Evolutionary conservation across 2,329 filamentous ascomycete genomes (phyloP).

Genomic region (Colletotrichum navitas): DNA sequence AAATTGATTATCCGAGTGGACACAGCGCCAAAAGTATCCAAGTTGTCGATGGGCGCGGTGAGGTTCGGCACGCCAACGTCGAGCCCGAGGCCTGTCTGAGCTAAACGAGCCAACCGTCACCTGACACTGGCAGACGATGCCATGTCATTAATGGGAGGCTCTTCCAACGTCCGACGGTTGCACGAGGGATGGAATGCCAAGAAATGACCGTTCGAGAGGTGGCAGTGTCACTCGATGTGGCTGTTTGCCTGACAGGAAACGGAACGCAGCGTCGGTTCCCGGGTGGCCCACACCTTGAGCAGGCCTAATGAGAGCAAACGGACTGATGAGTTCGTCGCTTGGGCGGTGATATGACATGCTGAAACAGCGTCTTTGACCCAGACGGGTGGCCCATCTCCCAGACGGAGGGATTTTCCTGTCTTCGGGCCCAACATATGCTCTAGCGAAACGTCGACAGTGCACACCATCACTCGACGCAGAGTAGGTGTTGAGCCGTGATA

Average conservation of each 20-base stretch:
- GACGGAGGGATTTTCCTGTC: slow-evolving; percentile 18
- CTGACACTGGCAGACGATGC: slow-evolving; percentile 8
- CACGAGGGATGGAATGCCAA: slow-evolving; percentile 30
- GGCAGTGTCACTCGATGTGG: slow-evolving; percentile 21
- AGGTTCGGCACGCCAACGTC: background rate
- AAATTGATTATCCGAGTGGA: background rate
- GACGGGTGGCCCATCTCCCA: slow-evolving; percentile 3
- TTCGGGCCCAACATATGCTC: slow-evolving; percentile 3
- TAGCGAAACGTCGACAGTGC: slow-evolving; percentile 17
- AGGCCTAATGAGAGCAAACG: background rate
- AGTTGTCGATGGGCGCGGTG: background rate
- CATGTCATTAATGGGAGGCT: slow-evolving; percentile 1
- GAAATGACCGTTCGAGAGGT: slow-evolving; percentile 2
- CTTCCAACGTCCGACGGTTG: slow-evolving; percentile 3
- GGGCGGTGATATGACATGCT: slow-evolving; percentile 15
- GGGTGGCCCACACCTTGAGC: background rate
- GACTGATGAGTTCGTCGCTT: slow-evolving; percentile 31
- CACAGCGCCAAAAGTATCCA: background rate
- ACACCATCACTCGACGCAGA: background rate
- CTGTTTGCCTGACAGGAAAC: slow-evolving; percentile 2
- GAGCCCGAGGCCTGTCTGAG: slow-evolving; percentile 13
- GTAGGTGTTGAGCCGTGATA: background rate
- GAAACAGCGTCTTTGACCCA: slow-evolving; percentile 32
- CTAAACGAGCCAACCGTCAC: slow-evolving; percentile 4
- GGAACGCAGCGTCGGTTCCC: background rate